These are phyloP conservation scores for Collybia sordida DNA, from an alignment of 768 basidiomycete genomes.

Conservation along the genomic window DNA sequence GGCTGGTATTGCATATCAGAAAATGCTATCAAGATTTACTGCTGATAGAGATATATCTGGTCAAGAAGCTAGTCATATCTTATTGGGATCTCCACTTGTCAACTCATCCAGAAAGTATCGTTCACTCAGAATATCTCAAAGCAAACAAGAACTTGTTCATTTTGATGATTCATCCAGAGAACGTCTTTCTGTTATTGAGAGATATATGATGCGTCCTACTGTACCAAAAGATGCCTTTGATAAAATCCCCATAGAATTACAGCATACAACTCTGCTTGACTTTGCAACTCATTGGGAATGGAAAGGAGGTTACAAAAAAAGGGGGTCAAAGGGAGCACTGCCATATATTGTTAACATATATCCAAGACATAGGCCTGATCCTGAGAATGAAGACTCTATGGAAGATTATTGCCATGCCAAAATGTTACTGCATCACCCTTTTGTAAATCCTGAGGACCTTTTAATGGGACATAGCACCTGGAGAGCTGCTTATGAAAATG, in stretches of 20 bases:
- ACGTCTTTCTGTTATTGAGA: neutral
- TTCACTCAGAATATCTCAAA: neutral
- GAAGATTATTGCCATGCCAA: no score
- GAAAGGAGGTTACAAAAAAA: neutral
- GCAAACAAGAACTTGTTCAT: no score
- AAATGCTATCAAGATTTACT: slow-evolving; percentile 7
- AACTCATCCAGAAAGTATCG: neutral
- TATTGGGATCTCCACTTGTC: slow-evolving; percentile 4
- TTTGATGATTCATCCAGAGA: neutral
- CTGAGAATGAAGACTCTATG: no score
- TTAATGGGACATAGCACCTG: neutral
- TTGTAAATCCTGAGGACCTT: neutral
- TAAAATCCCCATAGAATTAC: neutral
- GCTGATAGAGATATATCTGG: slow-evolving; percentile 8
- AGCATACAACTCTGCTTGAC: neutral
- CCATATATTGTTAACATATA: no score
- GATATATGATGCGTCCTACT: neutral
- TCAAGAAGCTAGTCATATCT: slow-evolving; percentile 8
- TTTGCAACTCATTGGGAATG: neutral
- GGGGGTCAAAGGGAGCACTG: neutral
- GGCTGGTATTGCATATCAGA: slow-evolving; percentile 9
- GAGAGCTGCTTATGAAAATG: neutral
- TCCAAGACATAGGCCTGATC: no score
- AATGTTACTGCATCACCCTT: no score
- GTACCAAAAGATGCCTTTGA: neutral